Evolutionary conservation across 2,329 filamentous ascomycete genomes (phyloP).

Genomic region (Fusarium nygamai): DNA sequence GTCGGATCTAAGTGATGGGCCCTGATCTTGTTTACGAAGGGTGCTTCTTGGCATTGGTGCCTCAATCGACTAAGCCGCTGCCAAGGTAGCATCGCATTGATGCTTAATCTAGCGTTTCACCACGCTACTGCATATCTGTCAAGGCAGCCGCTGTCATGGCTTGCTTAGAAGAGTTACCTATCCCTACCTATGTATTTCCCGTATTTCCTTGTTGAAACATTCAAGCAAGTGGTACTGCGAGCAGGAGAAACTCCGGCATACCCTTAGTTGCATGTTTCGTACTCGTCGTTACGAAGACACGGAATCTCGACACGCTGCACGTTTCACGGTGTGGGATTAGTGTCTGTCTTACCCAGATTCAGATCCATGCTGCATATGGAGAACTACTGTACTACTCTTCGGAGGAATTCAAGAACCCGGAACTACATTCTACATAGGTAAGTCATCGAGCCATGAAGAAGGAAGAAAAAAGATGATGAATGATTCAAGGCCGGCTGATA

Average conservation of each 20-base stretch:
- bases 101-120: constrained; percentile 39
- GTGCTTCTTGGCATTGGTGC: constrained; percentile 26
- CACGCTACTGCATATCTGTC: constrained; percentile 25
- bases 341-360: background rate
- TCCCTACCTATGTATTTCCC: background rate
- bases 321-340: constrained; percentile 17
- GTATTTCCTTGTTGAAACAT: background rate
- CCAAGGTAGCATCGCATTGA: constrained; percentile 43
- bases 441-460: background rate
- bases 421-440: constrained; percentile 7
- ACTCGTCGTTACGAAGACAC: background rate
- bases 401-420: constrained; percentile 6
- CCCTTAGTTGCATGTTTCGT: constrained; percentile 10
- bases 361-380: background rate
- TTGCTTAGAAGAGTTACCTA: background rate
- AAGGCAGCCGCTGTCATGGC: constrained; percentile 2
- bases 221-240: background rate
- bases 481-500: background rate
- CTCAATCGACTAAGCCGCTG: constrained; percentile 35
- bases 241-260: background rate
- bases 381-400: background rate
- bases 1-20: background rate
- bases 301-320: constrained; percentile 14
- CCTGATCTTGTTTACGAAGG: background rate
- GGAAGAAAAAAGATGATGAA: background rate